These are phyloP conservation scores for Tremella yokohamensis DNA, from an alignment of 768 basidiomycete species.

Conservation along the genomic window DNA sequence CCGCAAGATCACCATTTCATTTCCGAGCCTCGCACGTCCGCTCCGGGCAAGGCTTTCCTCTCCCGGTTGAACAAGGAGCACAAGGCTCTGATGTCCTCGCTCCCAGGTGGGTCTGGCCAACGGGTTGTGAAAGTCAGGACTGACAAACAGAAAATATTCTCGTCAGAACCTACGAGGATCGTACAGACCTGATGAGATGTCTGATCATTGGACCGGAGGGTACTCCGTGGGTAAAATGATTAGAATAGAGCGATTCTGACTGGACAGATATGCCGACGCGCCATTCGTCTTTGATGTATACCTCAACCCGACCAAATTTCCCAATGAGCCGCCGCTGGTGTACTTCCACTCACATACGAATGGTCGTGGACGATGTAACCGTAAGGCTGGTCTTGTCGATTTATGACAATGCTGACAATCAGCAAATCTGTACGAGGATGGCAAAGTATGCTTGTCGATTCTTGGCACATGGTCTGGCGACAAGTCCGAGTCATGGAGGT, in stretches of 20 bases:
- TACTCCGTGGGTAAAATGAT: conserved; percentile 59
- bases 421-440: conserved; percentile 64
- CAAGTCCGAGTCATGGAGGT: conserved; percentile 76
- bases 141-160: conserved; percentile 68
- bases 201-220: conserved; percentile 90
- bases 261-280: conserved; percentile 67
- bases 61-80: conserved; percentile 78
- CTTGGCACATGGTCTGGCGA: conserved; percentile 55
- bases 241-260: background rate
- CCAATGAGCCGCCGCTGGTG: conserved; percentile 66
- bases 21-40: conserved; percentile 58
- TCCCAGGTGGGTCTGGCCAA: conserved; percentile 64
- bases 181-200: conserved; percentile 77
- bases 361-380: conserved; percentile 77
- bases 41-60: conserved; percentile 68
- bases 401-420: background rate
- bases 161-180: conserved; percentile 85
- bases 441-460: conserved; percentile 1
- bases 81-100: conserved; percentile 67
- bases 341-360: conserved; percentile 93
- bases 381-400: conserved; percentile 4
- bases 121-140: background rate
- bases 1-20: conserved; percentile 78
- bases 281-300: conserved; percentile 92
- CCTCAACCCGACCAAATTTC: conserved; percentile 65